Evolutionary conservation across 495 filamentous ascomycete species (phyloP).

Genomic region (Venustampulla echinocandica): DNA sequence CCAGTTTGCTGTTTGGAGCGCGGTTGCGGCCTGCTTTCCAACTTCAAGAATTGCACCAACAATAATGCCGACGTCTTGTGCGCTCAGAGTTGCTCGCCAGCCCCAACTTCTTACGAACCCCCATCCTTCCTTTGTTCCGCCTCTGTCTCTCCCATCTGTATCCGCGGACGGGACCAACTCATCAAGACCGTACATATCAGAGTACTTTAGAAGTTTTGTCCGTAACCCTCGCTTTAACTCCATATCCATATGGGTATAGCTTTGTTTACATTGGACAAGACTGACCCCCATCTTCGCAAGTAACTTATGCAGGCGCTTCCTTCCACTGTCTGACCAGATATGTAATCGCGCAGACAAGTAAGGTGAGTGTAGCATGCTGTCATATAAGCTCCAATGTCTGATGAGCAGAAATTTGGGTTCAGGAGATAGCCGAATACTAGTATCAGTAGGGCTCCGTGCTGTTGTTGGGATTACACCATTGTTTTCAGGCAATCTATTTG

Average conservation of each 20-base stretch:
- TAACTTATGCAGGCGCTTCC: slow-evolving; percentile 88
- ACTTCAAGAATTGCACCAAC: slow-evolving; percentile 89
- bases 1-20: slow-evolving; percentile 25
- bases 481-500: slow-evolving; percentile 46
- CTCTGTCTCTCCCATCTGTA: slow-evolving; percentile 41
- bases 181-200: slow-evolving; percentile 82
- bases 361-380: slow-evolving; percentile 95
- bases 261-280: slow-evolving; percentile 86
- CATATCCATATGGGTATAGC: slow-evolving; percentile 98
- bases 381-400: slow-evolving; percentile 93
- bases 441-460: slow-evolving; percentile 82
- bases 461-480: slow-evolving; percentile 79
- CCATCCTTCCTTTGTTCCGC: slow-evolving; percentile 72
- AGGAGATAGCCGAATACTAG: slow-evolving; percentile 82
- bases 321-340: slow-evolving; percentile 85
- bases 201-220: slow-evolving; percentile 79
- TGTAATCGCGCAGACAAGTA: slow-evolving; percentile 89
- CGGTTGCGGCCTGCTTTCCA: slow-evolving; percentile 43
- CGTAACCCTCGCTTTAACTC: slow-evolving; percentile 82
- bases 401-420: slow-evolving; percentile 92
- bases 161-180: slow-evolving; percentile 71
- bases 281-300: slow-evolving; percentile 97
- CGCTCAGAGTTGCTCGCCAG: slow-evolving; percentile 89
- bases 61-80: slow-evolving; percentile 83
- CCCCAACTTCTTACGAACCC: slow-evolving; percentile 97